Conservation (phyloP, 495 filamentous ascomycete genomes). For the Xylaria sp. region DNA sequence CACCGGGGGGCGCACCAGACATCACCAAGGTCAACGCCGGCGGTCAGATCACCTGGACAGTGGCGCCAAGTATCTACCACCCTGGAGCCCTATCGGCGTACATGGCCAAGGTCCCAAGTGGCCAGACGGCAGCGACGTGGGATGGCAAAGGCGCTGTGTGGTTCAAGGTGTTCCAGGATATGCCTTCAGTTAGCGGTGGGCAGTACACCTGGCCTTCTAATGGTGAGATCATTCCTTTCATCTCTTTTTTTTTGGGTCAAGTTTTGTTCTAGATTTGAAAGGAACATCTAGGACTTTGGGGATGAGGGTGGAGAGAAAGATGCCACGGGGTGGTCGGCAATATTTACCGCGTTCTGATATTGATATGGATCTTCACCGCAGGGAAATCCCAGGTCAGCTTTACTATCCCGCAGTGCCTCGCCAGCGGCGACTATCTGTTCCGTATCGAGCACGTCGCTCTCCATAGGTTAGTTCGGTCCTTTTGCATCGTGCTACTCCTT, state of each 20-base stretch:
- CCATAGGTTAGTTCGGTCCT: conserved; percentile 38
- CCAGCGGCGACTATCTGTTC: conserved; percentile 64
- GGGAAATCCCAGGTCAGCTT: conserved; percentile 49
- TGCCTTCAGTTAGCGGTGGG: conserved; percentile 42
- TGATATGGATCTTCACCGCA: neutral
- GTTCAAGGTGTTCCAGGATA: conserved; percentile 61
- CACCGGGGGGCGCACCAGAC: conserved; percentile 46
- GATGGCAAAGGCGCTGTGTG: conserved; percentile 59
- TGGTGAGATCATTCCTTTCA: conserved; percentile 39
- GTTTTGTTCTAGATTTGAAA: neutral
- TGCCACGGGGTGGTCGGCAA: neutral
- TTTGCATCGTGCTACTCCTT: neutral
- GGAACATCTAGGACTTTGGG: too few relatives aligned
- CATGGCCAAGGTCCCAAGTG: conserved; percentile 60
- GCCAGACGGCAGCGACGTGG: conserved; percentile 52
- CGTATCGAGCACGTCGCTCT: conserved; percentile 65
- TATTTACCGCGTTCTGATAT: neutral
- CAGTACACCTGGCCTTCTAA: conserved; percentile 54
- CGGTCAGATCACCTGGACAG: conserved; percentile 51
- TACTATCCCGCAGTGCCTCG: conserved; percentile 56
- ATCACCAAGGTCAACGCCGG: conserved; percentile 56
- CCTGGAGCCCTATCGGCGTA: conserved; percentile 60
- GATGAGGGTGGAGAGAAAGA: neutral
- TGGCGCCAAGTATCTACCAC: conserved; percentile 55
- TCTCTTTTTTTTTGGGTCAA: neutral